Evolutionary conservation across 306 rosid species (phyloP).

Genomic region (Quercus ilex): DNA sequence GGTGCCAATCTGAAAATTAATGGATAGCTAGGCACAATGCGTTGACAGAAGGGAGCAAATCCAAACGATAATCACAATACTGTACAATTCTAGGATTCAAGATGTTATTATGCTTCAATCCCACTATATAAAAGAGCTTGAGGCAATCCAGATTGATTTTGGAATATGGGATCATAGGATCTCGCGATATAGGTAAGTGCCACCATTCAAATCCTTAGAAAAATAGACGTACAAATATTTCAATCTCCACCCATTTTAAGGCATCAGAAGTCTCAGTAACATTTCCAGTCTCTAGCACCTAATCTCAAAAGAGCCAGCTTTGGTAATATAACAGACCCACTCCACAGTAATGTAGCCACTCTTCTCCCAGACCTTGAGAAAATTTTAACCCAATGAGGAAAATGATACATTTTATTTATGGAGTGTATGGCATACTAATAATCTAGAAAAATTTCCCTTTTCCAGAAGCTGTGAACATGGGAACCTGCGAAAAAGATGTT

Average conservation of each 20-base stretch:
- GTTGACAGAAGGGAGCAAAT: too few relatives aligned
- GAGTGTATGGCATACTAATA: too few relatives aligned
- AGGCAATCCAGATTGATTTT: too few relatives aligned
- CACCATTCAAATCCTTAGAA: not conserved
- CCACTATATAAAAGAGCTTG: too few relatives aligned
- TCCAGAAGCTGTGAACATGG: slow-evolving; percentile 99
- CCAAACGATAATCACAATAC: too few relatives aligned
- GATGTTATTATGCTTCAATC: too few relatives aligned
- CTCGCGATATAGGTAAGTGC: not conserved
- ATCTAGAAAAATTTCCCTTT: slow-evolving; percentile 37
- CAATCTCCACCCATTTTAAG: slow-evolving; percentile 11
- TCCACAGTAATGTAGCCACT: slow-evolving; percentile 97
- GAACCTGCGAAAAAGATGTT: slow-evolving; percentile 46
- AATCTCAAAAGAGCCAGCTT: slow-evolving; percentile 90
- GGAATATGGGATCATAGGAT: too few relatives aligned
- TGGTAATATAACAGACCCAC: slow-evolving; percentile 97
- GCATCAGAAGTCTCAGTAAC: slow-evolving; percentile 5
- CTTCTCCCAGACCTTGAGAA: slow-evolving; percentile 93
- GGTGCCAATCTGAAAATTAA: too few relatives aligned
- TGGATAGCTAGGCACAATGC: too few relatives aligned
- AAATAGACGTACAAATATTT: not conserved
- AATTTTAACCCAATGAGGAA: not conserved
- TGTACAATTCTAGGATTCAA: too few relatives aligned
- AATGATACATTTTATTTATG: not conserved
- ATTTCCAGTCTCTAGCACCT: slow-evolving; percentile 59